Evolutionary conservation across 352 stramenopile species (phyloP), one percentile per base, ranked within the genome.

Genomic region (Pythium guiyangense): DNA sequence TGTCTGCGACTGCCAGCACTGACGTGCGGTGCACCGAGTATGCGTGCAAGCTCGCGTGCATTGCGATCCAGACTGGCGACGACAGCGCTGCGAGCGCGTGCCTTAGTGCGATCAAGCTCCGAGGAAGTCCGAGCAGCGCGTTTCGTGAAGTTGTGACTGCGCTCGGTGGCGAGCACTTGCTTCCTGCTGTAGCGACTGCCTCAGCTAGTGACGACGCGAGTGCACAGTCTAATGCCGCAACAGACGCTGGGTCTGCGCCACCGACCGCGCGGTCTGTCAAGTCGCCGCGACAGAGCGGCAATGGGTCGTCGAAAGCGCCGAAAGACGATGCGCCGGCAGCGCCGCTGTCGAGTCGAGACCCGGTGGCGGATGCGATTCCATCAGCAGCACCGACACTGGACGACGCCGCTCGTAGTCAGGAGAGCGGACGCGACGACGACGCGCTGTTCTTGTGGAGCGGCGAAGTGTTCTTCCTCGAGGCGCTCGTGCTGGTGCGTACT

Each of bases 401-500:
- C 31, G 45, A 31, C n/a, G n/a, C n/a, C n/a, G n/a, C n/a, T n/a
- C n/a, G n/a, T n/a, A n/a, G n/a, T n/a, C n/a, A n/a, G n/a, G n/a
- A n/a, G n/a, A 39, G 9, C 9, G 49, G 77, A 88, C 11, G 49
- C 79, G 49, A 92, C 37, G 77, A 92, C 17, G 49, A 78, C 2
- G 79, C 74, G 22, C 45, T 88, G 42, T 86, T 73, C 57, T 61
- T 69, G 0, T 90, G 82, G 82, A 78, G 67, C 47, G 82, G 73
- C 17, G 82, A 92, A 49, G 42, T 88, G 0, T 79, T 78, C 49
- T 82, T 90, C 46, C 50, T 90, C 31, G 67, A 89, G 57, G 67
- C 72, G 0, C 53, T 77, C 17, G 45, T 85, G 22, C 52, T 74
- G 72, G 77, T 84, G 59, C 26, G 74, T 56, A 39, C n/a, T n/a